Evolutionary conservation across 1,284 basidiomycete species (phyloP).

Genomic region (Cryptococcus neoformans): DNA sequence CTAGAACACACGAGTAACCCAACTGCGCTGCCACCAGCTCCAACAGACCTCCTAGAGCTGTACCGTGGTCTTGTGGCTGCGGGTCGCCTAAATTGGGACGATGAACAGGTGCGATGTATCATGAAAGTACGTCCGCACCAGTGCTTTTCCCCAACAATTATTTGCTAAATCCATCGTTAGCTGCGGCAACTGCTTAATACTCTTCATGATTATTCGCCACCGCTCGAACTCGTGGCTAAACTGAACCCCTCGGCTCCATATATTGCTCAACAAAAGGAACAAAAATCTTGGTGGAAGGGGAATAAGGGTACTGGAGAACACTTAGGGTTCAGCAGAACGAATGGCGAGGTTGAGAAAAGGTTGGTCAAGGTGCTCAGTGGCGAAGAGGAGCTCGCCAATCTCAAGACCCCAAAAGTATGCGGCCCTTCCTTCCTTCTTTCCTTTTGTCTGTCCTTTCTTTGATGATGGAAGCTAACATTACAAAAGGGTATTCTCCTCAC

Average conservation of each 20-base stretch:
- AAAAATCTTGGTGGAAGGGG: conserved; percentile 22
- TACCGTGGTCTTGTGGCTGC: conserved; percentile 54
- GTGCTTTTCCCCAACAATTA: no score
- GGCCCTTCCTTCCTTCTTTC: no score
- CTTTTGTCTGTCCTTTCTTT: background rate
- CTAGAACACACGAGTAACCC: no score
- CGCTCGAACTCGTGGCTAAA: conserved; percentile 40
- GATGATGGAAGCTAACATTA: conserved; percentile 1
- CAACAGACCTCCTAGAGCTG: conserved; percentile 54
- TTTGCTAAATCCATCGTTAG: conserved; percentile 15
- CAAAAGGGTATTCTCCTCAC: conserved; percentile 53
- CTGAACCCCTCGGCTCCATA: conserved; percentile 36
- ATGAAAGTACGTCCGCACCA: conserved; percentile 54
- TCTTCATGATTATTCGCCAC: conserved; percentile 43
- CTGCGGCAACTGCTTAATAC: conserved; percentile 40
- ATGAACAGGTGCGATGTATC: conserved; percentile 64
- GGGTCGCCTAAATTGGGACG: conserved; percentile 60
- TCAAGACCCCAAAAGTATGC: conserved; percentile 59
- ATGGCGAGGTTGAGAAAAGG: conserved; percentile 16
- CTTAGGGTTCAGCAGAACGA: no score
- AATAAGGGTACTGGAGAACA: conserved; percentile 13
- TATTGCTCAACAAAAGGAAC: conserved; percentile 6
- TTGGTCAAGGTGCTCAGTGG: conserved; percentile 58
- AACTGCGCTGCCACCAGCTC: background rate
- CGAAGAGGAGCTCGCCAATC: conserved; percentile 59